phyloP scores from a whole-genome alignment of 805 yeast genomes.

The Sugiyamaella americana region DNA sequence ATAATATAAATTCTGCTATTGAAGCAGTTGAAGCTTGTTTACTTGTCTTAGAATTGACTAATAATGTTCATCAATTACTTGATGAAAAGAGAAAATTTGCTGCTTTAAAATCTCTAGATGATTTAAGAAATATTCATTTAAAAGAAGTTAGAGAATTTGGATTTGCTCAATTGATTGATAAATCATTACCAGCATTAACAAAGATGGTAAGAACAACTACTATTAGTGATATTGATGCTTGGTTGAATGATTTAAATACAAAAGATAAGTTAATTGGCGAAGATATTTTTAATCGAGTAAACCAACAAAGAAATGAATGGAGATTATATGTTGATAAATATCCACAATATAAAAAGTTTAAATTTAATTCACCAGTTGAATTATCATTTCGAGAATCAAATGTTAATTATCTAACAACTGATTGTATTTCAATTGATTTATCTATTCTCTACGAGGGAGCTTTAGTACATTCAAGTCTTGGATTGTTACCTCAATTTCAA shows the following conservation, averaged over 20 bases:
- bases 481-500: constrained; percentile 55
- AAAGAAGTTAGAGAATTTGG: constrained; percentile 63
- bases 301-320: constrained; percentile 57
- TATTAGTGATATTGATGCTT: constrained; percentile 52
- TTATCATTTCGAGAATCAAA: constrained; percentile 59
- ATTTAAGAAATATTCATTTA: constrained; percentile 59
- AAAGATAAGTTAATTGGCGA: constrained; percentile 48
- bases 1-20: constrained; percentile 66
- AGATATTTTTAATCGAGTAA: constrained; percentile 48
- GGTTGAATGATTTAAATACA: constrained; percentile 42
- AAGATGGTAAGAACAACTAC: constrained; percentile 69
- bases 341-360: constrained; percentile 46
- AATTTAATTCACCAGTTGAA: constrained; percentile 84
- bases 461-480: constrained; percentile 70
- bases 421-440: constrained; percentile 47
- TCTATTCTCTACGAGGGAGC: constrained; percentile 78
- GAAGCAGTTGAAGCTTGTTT: constrained; percentile 65
- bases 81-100: constrained; percentile 70
- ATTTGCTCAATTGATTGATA: constrained; percentile 65
- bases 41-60: constrained; percentile 78
- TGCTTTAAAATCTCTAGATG: constrained; percentile 78
- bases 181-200: constrained; percentile 71
- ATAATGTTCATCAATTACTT: constrained; percentile 76
- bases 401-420: constrained; percentile 44
- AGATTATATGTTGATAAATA: constrained; percentile 39